These are phyloP conservation scores for Cicer chorassanicum DNA, from an alignment of 306 rosid genomes.

Conservation along the genomic window DNA sequence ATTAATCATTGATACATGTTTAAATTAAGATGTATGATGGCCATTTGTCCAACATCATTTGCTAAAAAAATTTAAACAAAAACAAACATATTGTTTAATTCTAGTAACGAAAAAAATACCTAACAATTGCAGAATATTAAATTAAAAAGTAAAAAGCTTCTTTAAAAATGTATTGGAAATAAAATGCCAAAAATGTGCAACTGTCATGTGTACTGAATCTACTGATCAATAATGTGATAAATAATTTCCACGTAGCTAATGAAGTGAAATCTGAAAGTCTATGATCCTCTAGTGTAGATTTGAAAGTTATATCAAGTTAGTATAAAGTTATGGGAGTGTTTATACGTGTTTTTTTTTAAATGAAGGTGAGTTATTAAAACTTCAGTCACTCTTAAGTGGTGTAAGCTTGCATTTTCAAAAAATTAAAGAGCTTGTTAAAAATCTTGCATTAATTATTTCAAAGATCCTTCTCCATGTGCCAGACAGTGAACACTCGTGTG, in stretches of 20 bases:
- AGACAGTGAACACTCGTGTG: conserved; percentile 15
- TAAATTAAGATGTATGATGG: neutral
- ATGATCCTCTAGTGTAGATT: neutral
- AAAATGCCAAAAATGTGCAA: neutral
- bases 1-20: neutral
- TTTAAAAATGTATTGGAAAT: neutral
- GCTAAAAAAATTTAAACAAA: neutral
- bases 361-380: conserved; percentile 7
- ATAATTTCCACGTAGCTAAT: neutral
- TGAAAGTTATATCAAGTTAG: conserved; percentile 10
- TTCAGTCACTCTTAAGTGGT: neutral
- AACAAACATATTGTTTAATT: neutral
- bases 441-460: conserved; percentile 4
- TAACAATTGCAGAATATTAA: neutral
- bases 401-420: conserved; percentile 12
- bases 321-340: neutral
- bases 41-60: neutral
- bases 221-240: neutral
- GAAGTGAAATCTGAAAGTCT: conserved; percentile 1
- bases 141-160: neutral
- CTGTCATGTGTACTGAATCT: neutral
- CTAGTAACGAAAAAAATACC: neutral
- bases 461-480: conserved; percentile 22
- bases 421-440: conserved; percentile 24
- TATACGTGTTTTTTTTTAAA: neutral